Conservation (phyloP, 2,329 filamentous ascomycete species). For the Microdochium bolleyi region DNA sequence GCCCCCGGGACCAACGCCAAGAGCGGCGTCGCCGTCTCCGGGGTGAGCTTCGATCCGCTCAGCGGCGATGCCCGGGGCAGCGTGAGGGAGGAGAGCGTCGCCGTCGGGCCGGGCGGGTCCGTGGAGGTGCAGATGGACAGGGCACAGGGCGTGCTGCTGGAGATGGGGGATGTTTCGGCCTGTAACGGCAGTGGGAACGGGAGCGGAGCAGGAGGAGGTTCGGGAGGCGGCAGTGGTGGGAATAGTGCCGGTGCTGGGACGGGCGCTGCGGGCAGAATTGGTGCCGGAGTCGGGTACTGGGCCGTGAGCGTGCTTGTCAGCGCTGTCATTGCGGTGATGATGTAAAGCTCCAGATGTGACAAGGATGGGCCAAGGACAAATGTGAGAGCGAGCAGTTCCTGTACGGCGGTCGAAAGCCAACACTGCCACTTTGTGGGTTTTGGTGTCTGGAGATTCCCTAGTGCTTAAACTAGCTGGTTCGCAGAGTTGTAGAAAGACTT, state of each 20-base stretch:
- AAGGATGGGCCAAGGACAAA: too few relatives aligned
- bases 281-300: not conserved
- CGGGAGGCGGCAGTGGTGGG: not conserved
- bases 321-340: not conserved
- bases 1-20: slow-evolving; percentile 26
- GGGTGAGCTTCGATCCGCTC: slow-evolving; percentile 18
- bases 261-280: not conserved
- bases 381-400: too few relatives aligned
- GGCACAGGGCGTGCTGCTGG: slow-evolving; percentile 22
- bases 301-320: not conserved
- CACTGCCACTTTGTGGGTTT: too few relatives aligned
- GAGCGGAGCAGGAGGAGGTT: too few relatives aligned
- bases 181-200: too few relatives aligned
- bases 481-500: too few relatives aligned
- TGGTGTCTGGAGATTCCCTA: too few relatives aligned
- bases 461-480: too few relatives aligned
- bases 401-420: too few relatives aligned
- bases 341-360: too few relatives aligned
- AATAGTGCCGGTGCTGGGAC: not conserved
- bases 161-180: slow-evolving; percentile 6
- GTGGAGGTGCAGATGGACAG: slow-evolving; percentile 14
- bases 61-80: slow-evolving; percentile 12
- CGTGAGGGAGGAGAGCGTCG: slow-evolving; percentile 12
- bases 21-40: slow-evolving; percentile 20
- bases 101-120: slow-evolving; percentile 15